Base-by-base conservation (phyloP, 352 stramenopile species). In the Globisporangium radiosum region DNA sequence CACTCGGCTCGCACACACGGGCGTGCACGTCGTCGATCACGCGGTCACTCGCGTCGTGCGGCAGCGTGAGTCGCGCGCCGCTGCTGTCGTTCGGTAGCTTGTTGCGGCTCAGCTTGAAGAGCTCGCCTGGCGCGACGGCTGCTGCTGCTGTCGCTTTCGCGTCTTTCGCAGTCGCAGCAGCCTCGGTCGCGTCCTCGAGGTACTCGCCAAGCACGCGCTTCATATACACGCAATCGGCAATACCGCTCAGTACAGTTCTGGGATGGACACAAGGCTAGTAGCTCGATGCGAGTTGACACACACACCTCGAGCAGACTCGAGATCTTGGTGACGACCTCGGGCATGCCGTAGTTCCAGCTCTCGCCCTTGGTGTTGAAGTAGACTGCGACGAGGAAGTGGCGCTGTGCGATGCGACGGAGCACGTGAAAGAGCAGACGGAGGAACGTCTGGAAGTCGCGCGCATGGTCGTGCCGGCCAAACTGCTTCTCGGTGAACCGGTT, bases 401-500 rank as follows among this genome's bases (percentile, higher is more conserved):
- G 80, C 48, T 88, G 76, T 5, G 76, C 74, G 55, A 90, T 73
- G 13, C 78, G 75, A 10, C 75, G 71, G 9, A 94, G 47, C 5
- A 90, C 80, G n/a, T 81, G 69, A 56, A 88, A 81, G 1, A 92
- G 62, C 25, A 89, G 58, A 0, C 73, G 76, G 56, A 92, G 47
- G 51, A 90, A 94, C 1, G 73, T 85, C 52, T 82, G 69, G 52
- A 92, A 91, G 38, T 86, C 78, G 54, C 49, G 67, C 9, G 81
- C 88, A 51, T 87, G 69, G 54, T 85, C 73, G 64, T 88, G 76
- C 5, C 62, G 72, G 15, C 81, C 84, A 53, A 92, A 94, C 5
- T 76, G 79, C 15, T 79, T 83, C 52, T 92, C 75, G 9, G 74
- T 91, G 60, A 89, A 89, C 38, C 65, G 75, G 59, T 87, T 88